Evolutionary conservation across 1,139 yeast species (phyloP).

Genomic region (Saccharomyces hybrid): DNA sequence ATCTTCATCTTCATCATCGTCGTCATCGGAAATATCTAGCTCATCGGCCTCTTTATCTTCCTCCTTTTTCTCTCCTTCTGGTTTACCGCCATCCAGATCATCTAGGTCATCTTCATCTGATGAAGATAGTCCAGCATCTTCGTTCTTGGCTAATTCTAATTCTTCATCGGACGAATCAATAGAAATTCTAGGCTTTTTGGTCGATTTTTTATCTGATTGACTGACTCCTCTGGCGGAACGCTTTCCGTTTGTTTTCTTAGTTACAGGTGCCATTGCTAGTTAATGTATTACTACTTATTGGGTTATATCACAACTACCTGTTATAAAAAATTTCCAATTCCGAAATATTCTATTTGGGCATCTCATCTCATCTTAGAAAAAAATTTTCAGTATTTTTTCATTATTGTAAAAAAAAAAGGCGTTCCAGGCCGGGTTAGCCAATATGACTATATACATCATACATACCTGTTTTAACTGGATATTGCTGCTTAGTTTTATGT

Average conservation of each 20-base stretch:
- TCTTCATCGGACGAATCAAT: constrained; percentile 30
- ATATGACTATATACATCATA: neutral
- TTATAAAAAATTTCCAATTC: constrained; percentile 2
- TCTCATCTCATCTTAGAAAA: constrained; percentile 7
- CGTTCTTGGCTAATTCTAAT: constrained; percentile 21
- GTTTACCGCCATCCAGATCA: constrained; percentile 14
- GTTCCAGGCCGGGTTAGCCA: neutral
- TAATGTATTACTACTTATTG: neutral
- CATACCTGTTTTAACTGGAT: neutral
- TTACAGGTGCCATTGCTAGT: constrained; percentile 20
- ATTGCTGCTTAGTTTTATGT: neutral
- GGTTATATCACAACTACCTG: neutral
- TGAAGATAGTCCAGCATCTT: constrained; percentile 29
- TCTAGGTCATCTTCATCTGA: constrained; percentile 29
- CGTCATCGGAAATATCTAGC: constrained; percentile 28
- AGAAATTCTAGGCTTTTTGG: constrained; percentile 28
- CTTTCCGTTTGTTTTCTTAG: constrained; percentile 16
- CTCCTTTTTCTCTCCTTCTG: constrained; percentile 19
- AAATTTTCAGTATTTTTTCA: neutral
- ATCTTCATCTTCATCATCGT: constrained; percentile 21
- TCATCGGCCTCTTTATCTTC: constrained; percentile 23
- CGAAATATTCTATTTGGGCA: constrained; percentile 7
- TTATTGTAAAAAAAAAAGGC: neutral
- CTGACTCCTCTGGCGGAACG: constrained; percentile 11
- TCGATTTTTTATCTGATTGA: constrained; percentile 9